Evolutionary conservation across 2,329 filamentous ascomycete species (phyloP).

Genomic region (Beauveria scarabaeidicola): DNA sequence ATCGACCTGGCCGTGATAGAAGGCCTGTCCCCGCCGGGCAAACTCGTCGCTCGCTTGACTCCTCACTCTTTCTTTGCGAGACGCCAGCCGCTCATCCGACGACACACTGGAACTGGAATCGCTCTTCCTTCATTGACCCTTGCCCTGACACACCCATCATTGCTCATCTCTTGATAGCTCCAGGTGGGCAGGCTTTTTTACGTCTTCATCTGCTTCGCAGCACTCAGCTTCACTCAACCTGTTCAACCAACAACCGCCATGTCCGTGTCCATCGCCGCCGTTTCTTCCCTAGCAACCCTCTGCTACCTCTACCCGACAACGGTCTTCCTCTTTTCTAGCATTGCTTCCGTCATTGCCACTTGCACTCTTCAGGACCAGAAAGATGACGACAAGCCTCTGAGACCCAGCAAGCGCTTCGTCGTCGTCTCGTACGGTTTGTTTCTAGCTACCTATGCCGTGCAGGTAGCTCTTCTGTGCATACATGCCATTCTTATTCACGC

Average conservation of each 20-base stretch:
- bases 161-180: not conserved
- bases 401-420: conserved; percentile 17
- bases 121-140: not conserved
- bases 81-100: not conserved
- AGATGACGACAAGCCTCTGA: conserved; percentile 11
- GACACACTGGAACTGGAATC: no score
- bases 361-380: conserved; percentile 43
- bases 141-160: not conserved
- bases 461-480: conserved; percentile 33
- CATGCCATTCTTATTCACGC: conserved; percentile 25
- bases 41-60: not conserved
- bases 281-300: conserved; percentile 32
- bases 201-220: not conserved
- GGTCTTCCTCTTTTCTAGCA: conserved; percentile 49
- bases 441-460: conserved; percentile 38
- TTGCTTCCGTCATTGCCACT: conserved; percentile 40
- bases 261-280: conserved; percentile 16
- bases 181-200: not conserved
- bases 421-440: conserved; percentile 37
- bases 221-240: not conserved
- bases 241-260: conserved; percentile 1
- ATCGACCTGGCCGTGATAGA: not conserved
- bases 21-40: not conserved
- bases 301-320: conserved; percentile 51
- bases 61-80: not conserved